These are phyloP conservation scores for Dioscorea alata DNA, from an alignment of 106 monocot genomes.

Conservation along the genomic window DNA sequence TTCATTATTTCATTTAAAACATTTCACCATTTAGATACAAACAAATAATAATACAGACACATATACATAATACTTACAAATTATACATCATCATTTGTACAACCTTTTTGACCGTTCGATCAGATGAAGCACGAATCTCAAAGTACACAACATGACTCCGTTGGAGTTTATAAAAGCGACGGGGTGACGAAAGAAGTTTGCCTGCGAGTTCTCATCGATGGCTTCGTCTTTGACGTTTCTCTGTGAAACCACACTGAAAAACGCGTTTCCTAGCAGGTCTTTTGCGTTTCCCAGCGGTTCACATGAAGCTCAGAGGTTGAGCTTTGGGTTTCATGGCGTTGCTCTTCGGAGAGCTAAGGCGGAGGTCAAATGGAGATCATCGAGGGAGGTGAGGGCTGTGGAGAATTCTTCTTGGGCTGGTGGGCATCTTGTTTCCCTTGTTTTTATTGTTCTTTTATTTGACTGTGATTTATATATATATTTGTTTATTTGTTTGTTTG, in stretches of 20 bases:
- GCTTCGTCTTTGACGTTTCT: constrained; percentile 2
- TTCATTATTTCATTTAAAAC: too few relatives aligned
- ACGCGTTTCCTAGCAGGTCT: background rate
- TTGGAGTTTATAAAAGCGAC: too few relatives aligned
- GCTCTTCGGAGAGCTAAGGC: background rate
- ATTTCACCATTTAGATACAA: too few relatives aligned
- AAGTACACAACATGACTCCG: too few relatives aligned
- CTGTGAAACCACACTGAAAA: background rate
- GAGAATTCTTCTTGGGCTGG: constrained; percentile 4
- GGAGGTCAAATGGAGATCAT: background rate
- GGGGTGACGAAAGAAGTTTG: too few relatives aligned
- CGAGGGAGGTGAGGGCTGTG: background rate
- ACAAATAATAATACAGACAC: too few relatives aligned
- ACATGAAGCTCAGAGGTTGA: background rate
- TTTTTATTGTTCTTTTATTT: background rate
- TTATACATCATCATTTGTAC: too few relatives aligned
- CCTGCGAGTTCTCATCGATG: background rate
- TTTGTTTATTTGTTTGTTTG: constrained; percentile 10
- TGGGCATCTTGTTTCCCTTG: background rate
- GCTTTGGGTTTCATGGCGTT: background rate
- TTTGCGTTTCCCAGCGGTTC: too few relatives aligned
- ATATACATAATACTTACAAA: too few relatives aligned
- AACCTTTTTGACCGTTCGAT: too few relatives aligned
- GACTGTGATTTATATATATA: background rate
- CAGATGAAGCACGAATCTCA: too few relatives aligned